Conservation (phyloP, 768 basidiomycete genomes). For the Leccinum subgranulosum region DNA sequence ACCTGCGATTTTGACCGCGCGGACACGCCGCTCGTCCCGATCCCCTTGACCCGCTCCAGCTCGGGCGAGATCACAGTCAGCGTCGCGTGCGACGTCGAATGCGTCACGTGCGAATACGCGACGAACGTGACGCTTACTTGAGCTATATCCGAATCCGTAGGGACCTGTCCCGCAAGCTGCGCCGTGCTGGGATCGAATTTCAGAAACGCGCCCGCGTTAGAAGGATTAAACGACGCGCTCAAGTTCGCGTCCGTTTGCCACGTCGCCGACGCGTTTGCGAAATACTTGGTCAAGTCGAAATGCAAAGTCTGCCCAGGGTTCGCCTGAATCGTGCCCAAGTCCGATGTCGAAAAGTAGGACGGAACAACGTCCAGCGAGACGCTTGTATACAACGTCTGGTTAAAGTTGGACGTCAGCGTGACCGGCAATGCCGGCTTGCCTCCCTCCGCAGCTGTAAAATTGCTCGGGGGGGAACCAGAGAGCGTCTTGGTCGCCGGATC, state of each 20-base stretch:
- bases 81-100: slow-evolving; percentile 66
- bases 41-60: slow-evolving; percentile 36
- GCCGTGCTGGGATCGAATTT: slow-evolving; percentile 45
- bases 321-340: slow-evolving; percentile 55
- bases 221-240: slow-evolving; percentile 54
- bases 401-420: slow-evolving; percentile 57
- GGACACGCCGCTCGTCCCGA: slow-evolving; percentile 35
- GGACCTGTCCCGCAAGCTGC: slow-evolving; percentile 55
- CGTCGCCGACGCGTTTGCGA: slow-evolving; percentile 45
- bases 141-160: slow-evolving; percentile 39
- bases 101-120: slow-evolving; percentile 63
- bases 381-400: slow-evolving; percentile 63
- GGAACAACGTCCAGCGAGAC: slow-evolving; percentile 65
- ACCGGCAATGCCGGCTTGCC: slow-evolving; percentile 49
- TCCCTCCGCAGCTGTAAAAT: slow-evolving; percentile 33
- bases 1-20: slow-evolving; percentile 45
- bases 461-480: slow-evolving; percentile 59
- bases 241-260: slow-evolving; percentile 45
- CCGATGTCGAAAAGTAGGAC: slow-evolving; percentile 64
- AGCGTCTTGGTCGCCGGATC: slow-evolving; percentile 54
- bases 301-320: slow-evolving; percentile 48
- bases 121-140: slow-evolving; percentile 57
- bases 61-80: slow-evolving; percentile 48
- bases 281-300: slow-evolving; percentile 54
- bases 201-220: slow-evolving; percentile 47